phyloP scores from a whole-genome alignment of 2,329 filamentous ascomycete species.

The Arthroderma sp. region DNA sequence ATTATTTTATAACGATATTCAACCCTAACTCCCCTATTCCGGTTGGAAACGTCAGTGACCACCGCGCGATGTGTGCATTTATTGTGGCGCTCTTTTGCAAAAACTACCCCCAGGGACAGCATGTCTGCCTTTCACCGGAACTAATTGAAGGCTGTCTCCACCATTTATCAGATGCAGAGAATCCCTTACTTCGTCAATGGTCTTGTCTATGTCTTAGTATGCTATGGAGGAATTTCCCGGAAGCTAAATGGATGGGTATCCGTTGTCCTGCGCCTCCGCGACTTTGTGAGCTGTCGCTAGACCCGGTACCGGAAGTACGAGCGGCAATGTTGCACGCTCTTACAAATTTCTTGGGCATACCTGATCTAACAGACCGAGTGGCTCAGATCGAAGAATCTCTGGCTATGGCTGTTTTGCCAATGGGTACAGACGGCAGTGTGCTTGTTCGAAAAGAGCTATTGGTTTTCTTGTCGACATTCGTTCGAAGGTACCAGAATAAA shows the following conservation, averaged over 20 bases:
- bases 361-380: conserved; percentile 81
- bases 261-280: conserved; percentile 71
- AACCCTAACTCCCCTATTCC: conserved; percentile 73
- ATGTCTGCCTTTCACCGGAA: conserved; percentile 78
- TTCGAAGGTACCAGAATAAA: conserved; percentile 79
- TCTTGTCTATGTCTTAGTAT: conserved; percentile 91
- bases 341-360: conserved; percentile 87
- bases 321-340: conserved; percentile 87
- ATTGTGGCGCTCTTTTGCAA: conserved; percentile 96
- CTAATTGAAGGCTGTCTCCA: conserved; percentile 77
- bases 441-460: conserved; percentile 88
- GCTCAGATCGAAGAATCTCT: conserved; percentile 83
- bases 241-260: conserved; percentile 95
- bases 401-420: conserved; percentile 74
- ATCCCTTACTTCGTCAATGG: conserved; percentile 84
- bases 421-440: conserved; percentile 87
- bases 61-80: conserved; percentile 98
- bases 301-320: conserved; percentile 82
- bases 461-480: conserved; percentile 86
- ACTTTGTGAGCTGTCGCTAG: conserved; percentile 66
- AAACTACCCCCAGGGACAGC: conserved; percentile 80
- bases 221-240: conserved; percentile 78
- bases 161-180: conserved; percentile 74
- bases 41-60: conserved; percentile 77
- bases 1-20: conserved; percentile 89